Base-by-base conservation (phyloP, 2,329 filamentous ascomycete species). In the Exophiala alcalophila region DNA sequence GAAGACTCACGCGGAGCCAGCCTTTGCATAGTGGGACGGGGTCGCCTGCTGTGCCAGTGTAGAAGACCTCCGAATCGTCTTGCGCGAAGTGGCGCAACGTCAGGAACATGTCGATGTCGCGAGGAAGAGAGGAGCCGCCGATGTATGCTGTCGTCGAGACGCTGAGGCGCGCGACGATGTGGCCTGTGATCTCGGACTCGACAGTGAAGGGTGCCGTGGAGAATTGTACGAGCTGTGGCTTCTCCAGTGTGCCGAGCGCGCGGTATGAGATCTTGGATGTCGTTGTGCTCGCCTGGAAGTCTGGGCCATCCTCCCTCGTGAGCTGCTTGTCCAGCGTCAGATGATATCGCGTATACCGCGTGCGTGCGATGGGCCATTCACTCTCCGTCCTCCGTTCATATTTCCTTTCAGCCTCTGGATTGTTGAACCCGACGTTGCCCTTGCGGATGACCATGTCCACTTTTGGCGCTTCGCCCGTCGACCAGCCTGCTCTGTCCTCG, bases 111-210 rank as follows among this genome's bases (percentile, higher is more conserved):
- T 77, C 74, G 28, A 66, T 72, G 31, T 78, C 74, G 2, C 61
- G 65, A 0, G 72, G 72, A 0, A 81, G 64, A n/a, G n/a, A n/a
- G 8, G 61, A 54, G 1, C 62, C 58, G 2, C 61, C 62, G 2
- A 67, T 56, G 16, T 67, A 56, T 1, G 70, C 59, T 2, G 62
- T 69, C 25, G 70, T 64, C 0, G 81, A 84, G 0, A 84, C 75
- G 47, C 80, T 78, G 3, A 87, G 66, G 50, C 78, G 80, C 0
- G 80, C 80, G 0, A 77, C 69, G 20, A 84, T 67, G 55, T 86
- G 79, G 0, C 83, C 83, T 0, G 83, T 87, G 43, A 87, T 76
- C 14, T 86, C 83, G 0, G 75, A 83, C 54, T 85, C 80, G 4
- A 65, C 49, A 12, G 72, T 68, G 44, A 86, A 83, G 0, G 77